Evolutionary conservation across 352 stramenopile genomes (phyloP).

Genomic region (Saprolegnia diclina): DNA sequence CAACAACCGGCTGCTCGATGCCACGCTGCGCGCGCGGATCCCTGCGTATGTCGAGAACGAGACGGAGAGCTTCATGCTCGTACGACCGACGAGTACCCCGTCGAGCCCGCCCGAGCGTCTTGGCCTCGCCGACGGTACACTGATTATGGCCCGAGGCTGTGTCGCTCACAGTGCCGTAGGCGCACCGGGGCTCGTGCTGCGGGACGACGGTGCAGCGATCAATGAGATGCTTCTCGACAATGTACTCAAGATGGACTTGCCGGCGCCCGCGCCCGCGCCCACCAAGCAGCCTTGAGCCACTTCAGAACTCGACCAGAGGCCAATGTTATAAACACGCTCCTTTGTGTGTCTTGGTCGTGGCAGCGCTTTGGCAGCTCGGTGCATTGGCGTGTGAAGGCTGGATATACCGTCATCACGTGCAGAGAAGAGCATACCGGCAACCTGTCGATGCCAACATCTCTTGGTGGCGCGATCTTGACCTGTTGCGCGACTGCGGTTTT

Average conservation of each 20-base stretch:
- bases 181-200: neutral
- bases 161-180: too few species aligned
- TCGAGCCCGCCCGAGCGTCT: slow-evolving; percentile 6
- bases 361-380: too few species aligned
- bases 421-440: too few species aligned
- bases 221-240: slow-evolving; percentile 19
- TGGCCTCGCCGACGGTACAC: neutral
- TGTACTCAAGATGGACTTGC: slow-evolving; percentile 18
- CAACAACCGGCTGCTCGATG: slow-evolving; percentile 74
- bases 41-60: slow-evolving; percentile 64
- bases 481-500: too few species aligned
- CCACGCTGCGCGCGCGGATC: slow-evolving; percentile 60
- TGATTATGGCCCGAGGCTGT: neutral
- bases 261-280: too few species aligned
- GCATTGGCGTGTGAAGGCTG: too few species aligned
- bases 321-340: neutral
- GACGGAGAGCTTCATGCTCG: slow-evolving; percentile 59
- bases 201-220: neutral
- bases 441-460: too few species aligned
- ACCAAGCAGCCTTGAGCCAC: neutral
- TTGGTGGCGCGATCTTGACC: too few species aligned
- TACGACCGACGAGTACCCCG: slow-evolving; percentile 38
- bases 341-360: neutral
- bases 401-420: too few species aligned
- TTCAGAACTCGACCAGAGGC: neutral